Evolutionary conservation across 768 basidiomycete genomes (phyloP).

Genomic region (Ramaria rubella): DNA sequence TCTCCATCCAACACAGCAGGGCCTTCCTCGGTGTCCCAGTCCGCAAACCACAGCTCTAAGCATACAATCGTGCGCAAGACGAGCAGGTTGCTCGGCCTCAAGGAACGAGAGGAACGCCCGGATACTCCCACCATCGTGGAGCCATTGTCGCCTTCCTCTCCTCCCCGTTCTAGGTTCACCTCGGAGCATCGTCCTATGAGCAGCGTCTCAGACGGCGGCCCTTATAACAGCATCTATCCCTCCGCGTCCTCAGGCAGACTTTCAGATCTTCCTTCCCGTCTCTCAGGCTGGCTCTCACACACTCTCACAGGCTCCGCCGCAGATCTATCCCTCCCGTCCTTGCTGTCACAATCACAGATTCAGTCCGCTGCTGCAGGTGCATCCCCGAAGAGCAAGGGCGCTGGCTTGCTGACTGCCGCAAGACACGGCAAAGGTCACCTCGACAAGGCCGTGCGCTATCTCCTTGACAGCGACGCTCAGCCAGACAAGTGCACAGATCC

Average conservation of each 20-base stretch:
- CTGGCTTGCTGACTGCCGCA: slow-evolving; percentile 52
- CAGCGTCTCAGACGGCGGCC: slow-evolving; percentile 36
- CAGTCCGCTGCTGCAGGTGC: slow-evolving; percentile 21
- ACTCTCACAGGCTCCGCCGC: slow-evolving; percentile 66
- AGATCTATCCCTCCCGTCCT: slow-evolving; percentile 59
- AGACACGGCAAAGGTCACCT: slow-evolving; percentile 70
- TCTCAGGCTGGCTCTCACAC: slow-evolving; percentile 78
- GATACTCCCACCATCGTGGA: slow-evolving; percentile 66
- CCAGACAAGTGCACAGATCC: slow-evolving; percentile 77
- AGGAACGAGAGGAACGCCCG: slow-evolving; percentile 28
- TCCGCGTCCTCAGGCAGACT: slow-evolving; percentile 43
- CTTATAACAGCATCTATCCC: slow-evolving; percentile 35
- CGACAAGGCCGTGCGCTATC: slow-evolving; percentile 80
- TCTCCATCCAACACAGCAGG: slow-evolving; percentile 24
- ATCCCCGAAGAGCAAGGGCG: slow-evolving; percentile 43
- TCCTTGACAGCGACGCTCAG: slow-evolving; percentile 84
- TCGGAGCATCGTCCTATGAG: slow-evolving; percentile 42
- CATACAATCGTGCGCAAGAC: slow-evolving; percentile 9
- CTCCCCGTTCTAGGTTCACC: slow-evolving; percentile 38
- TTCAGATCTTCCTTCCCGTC: slow-evolving; percentile 64
- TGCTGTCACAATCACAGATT: slow-evolving; percentile 45
- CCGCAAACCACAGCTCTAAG: slow-evolving; percentile 1
- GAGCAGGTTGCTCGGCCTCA: slow-evolving; percentile 33
- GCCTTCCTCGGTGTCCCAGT: not conserved
- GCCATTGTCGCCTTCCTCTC: slow-evolving; percentile 44